Base-by-base conservation (phyloP, 2,329 filamentous ascomycete species). In the Trichoderma pleuroti region DNA sequence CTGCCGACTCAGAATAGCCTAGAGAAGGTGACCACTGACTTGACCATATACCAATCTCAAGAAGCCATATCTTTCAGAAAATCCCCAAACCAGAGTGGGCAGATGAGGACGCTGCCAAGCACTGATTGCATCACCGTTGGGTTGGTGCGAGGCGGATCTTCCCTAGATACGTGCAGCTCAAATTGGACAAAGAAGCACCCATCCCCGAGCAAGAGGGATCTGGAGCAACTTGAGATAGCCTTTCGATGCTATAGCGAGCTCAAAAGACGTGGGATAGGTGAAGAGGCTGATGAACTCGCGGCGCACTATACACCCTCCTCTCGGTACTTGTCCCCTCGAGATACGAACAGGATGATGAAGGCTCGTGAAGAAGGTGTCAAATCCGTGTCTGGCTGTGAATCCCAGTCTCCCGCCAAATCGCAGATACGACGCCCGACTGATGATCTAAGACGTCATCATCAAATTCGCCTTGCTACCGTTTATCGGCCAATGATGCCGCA, bases 161-260 rank as follows among this genome's bases (percentile, higher is more conserved):
- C 46, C 28, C n/a, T 56, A n/a, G 42, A 62, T 26, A 46, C 30
- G 24, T n/a, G 54, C 21, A 24, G 62, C 5, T 6, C 32, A 18
- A 57, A 54, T 16, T 52, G 70, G 59, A 61, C 57, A 26, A 84
- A 84, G 76, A 84, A 84, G 70, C 82, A 84, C 49, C 83, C 83
- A 7, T 84, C 83, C 3, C 83, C 83, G 3, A 83, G 80, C 75
- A 84, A 84, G 70, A 76, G 77, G 34, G 79, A 78, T 11, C 74
- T 84, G 26, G 78, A 83, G 62, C 75, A 79, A n/a, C 75, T 84
- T 28, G 79, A 81, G 62, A 70, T 72, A 36, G 80, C 79, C 2
- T 78, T 84, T 21, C 77, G 76, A 66, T 75, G 76, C 24, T 82
- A 81, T 63, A 73, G 74, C 11, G 71, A 73, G 28, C 69, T 77